A percentile compares a stretch with the other conserved stretches of the same genome.
phyloP scores from a whole-genome alignment of 257 asterid species.

The Przewalskia tangutica region DNA sequence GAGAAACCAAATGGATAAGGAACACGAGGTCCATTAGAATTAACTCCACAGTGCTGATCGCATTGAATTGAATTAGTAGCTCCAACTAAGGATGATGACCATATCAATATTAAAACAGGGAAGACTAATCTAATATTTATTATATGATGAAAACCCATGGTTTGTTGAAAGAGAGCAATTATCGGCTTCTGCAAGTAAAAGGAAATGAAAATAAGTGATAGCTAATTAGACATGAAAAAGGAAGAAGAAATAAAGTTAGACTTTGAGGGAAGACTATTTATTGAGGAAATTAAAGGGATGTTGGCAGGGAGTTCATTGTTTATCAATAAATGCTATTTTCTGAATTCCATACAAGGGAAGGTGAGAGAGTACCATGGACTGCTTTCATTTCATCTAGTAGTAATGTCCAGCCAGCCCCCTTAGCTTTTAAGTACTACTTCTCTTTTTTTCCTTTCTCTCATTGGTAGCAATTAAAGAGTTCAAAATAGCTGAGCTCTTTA shows the following conservation, averaged over 20 bases:
- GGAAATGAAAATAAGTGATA: background rate
- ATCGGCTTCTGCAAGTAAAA: background rate
- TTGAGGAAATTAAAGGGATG: constrained; percentile 24
- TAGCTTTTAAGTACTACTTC: background rate
- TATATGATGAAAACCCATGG: constrained; percentile 5
- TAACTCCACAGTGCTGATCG: constrained; percentile 18
- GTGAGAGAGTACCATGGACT: constrained; percentile 3
- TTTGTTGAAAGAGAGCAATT: background rate
- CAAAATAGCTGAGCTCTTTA: background rate
- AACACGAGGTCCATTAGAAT: constrained; percentile 5
- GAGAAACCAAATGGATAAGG: constrained; percentile 71
- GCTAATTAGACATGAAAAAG: background rate
- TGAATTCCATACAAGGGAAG: background rate
- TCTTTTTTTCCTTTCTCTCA: background rate
- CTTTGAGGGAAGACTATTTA: constrained; percentile 22
- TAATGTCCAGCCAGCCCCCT: background rate
- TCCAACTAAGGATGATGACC: constrained; percentile 6
- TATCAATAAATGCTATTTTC: constrained; percentile 25
- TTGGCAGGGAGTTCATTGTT: constrained; percentile 22
- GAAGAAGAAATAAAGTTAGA: background rate
- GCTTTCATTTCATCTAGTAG: background rate
- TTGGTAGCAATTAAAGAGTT: background rate
- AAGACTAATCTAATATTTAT: constrained; percentile 5
- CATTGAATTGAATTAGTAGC: constrained; percentile 14
- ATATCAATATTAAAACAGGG: constrained; percentile 8